phyloP scores from a whole-genome alignment of 192 early-diverging fungal species.

The Mortierella claussenii region DNA sequence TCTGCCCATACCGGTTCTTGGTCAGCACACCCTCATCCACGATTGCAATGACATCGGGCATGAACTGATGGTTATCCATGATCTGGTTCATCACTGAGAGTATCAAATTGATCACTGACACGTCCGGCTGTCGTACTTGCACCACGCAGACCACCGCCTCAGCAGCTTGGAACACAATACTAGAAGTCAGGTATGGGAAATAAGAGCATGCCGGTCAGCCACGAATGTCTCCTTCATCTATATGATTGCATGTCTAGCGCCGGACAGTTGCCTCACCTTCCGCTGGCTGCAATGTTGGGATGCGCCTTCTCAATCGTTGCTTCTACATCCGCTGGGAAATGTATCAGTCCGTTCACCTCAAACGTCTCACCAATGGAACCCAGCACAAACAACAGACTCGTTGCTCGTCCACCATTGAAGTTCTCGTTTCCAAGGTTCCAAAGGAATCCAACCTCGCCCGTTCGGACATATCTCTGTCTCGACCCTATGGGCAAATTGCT shows the following conservation, averaged over 20 bases:
- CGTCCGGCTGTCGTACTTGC: constrained; percentile 12
- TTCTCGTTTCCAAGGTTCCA: constrained; percentile 61
- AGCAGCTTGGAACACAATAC: constrained; percentile 54
- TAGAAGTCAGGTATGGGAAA: background rate
- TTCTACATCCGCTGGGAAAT: constrained; percentile 80
- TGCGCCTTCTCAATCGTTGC: constrained; percentile 67
- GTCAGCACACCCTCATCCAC: constrained; percentile 62
- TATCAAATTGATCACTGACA: constrained; percentile 55
- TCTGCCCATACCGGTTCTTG: constrained; percentile 69
- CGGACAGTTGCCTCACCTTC: constrained; percentile 31
- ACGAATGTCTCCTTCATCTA: too few relatives aligned
- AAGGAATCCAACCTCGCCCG: constrained; percentile 85
- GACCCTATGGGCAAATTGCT: background rate
- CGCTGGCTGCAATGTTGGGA: constrained; percentile 19
- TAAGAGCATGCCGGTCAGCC: too few relatives aligned
- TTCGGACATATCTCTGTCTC: constrained; percentile 70
- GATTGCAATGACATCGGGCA: constrained; percentile 75
- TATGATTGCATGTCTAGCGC: too few relatives aligned
- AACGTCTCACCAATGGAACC: constrained; percentile 78
- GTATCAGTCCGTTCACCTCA: constrained; percentile 70
- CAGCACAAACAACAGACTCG: constrained; percentile 71
- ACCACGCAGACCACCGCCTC: constrained; percentile 46
- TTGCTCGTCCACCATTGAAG: constrained; percentile 25
- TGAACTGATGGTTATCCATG: constrained; percentile 74
- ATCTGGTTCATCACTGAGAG: constrained; percentile 70